Base-by-base conservation (phyloP, 345 rosid genomes). In the Corymbia maculata region DNA sequence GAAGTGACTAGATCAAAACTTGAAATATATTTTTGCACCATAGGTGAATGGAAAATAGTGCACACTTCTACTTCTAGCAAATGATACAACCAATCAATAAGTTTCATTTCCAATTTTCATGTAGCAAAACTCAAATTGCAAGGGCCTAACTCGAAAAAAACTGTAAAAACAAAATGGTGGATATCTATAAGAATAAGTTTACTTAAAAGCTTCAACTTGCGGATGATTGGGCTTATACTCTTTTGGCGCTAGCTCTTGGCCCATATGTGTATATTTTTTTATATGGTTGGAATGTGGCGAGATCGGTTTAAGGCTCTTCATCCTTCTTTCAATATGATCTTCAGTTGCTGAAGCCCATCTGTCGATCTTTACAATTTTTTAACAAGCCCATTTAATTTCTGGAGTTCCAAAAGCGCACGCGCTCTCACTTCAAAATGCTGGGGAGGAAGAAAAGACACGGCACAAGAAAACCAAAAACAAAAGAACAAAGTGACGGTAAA, bases 51-150 rank as follows among this genome's bases (percentile, higher is more conserved):
- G 30, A 59, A 26, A 59, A 26, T 4, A 6, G 13, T 26, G 14
- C 5, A 14, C 3, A 11, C 7, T 0, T 14, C 7, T 59, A 1
- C 66, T 59, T 59, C 66, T 24, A 59, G 66, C 66, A 22, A 1
- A 7, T 59, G 66, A 59, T 19, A 0, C 1, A 19, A 9, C 7
- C 24, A 7, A 9, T 53, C 59, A 0, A 7, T 19, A 53, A 55
- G 0, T 0, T 55, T 9, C 11, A 21, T 59, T 6, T 57, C 0
- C 1, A 0, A 8, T 55, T 22, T 55, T 55, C 28, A 22, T 28
- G 22, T 15, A 0, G 79, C 9, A 30, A 4, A 14, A 30, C 44
- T 0, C 79, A 15, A 30, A 10, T 66, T 2, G 3, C 6, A 30
- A 30, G 30, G 42, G 21, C 79, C 11, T 0, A 66, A 30, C 30